These are phyloP conservation scores for Saccharomyces hybrid DNA, from an alignment of 1,139 yeast genomes.

Conservation along the genomic window DNA sequence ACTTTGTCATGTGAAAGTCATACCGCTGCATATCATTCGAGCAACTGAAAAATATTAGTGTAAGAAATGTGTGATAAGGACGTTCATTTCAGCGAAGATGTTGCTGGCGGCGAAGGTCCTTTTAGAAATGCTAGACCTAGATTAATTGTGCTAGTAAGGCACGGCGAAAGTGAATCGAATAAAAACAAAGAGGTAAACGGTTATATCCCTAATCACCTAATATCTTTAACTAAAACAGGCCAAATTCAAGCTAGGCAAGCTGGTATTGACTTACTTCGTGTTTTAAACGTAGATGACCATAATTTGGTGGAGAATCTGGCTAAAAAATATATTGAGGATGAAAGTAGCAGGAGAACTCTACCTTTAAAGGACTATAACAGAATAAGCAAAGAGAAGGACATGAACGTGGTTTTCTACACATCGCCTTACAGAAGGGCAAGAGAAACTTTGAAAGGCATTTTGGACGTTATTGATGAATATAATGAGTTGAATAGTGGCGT, in stretches of 20 bases:
- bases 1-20: background rate
- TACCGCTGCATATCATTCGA: background rate
- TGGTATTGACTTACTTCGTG: constrained; percentile 49
- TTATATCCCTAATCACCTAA: constrained; percentile 68
- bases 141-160: constrained; percentile 75
- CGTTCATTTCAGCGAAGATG: constrained; percentile 9
- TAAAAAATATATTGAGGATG: constrained; percentile 14
- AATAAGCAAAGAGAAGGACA: constrained; percentile 1
- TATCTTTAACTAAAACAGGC: constrained; percentile 64
- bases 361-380: constrained; percentile 5
- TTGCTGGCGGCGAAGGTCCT: background rate
- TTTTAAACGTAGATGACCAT: constrained; percentile 46
- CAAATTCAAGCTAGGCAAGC: constrained; percentile 61
- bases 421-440: constrained; percentile 80
- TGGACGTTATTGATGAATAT: constrained; percentile 48
- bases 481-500: constrained; percentile 18
- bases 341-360: constrained; percentile 5
- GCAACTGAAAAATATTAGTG: background rate
- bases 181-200: constrained; percentile 73
- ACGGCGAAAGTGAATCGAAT: constrained; percentile 89
- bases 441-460: constrained; percentile 66
- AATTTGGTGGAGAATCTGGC: constrained; percentile 15
- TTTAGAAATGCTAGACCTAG: constrained; percentile 19
- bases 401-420: constrained; percentile 52
- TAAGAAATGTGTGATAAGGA: background rate